Evolutionary conservation across 768 basidiomycete genomes (phyloP).

Genomic region (Tulasnella sp.): DNA sequence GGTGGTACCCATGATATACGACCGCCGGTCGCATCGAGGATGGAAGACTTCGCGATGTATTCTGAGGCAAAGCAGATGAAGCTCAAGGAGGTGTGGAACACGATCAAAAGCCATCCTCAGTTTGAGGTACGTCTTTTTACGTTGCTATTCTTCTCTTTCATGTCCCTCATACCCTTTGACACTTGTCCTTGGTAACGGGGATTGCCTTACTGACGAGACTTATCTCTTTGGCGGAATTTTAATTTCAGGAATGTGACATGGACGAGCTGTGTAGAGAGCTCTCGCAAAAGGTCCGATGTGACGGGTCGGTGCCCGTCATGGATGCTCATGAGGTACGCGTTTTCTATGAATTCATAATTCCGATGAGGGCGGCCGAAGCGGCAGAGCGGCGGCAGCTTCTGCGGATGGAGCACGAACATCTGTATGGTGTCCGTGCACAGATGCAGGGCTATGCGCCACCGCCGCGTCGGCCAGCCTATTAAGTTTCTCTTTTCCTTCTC

Average conservation of each 20-base stretch:
- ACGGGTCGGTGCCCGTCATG: conserved; percentile 72
- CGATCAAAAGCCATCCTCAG: conserved; percentile 58
- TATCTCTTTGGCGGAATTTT: neutral
- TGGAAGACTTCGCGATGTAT: conserved; percentile 55
- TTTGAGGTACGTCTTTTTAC: conserved; percentile 48
- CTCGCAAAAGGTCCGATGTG: conserved; percentile 69
- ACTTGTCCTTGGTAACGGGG: too few species aligned
- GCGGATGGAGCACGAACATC: neutral
- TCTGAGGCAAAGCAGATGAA: conserved; percentile 61
- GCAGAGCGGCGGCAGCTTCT: neutral
- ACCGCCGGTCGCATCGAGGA: conserved; percentile 25
- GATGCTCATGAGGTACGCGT: conserved; percentile 26
- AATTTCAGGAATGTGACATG: conserved; percentile 55
- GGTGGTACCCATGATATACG: too few species aligned
- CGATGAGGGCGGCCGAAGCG: neutral
- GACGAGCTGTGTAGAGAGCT: conserved; percentile 72
- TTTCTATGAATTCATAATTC: conserved; percentile 1
- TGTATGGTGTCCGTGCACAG: too few species aligned
- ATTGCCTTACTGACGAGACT: too few species aligned
- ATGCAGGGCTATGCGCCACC: neutral
- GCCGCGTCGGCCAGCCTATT: neutral
- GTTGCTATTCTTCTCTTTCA: conserved; percentile 8
- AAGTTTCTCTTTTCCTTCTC: neutral
- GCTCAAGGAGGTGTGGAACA: conserved; percentile 68
- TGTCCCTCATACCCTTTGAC: conserved; percentile 1